Evolutionary conservation across 768 basidiomycete species (phyloP).

Genomic region (Boletus bicolor): DNA sequence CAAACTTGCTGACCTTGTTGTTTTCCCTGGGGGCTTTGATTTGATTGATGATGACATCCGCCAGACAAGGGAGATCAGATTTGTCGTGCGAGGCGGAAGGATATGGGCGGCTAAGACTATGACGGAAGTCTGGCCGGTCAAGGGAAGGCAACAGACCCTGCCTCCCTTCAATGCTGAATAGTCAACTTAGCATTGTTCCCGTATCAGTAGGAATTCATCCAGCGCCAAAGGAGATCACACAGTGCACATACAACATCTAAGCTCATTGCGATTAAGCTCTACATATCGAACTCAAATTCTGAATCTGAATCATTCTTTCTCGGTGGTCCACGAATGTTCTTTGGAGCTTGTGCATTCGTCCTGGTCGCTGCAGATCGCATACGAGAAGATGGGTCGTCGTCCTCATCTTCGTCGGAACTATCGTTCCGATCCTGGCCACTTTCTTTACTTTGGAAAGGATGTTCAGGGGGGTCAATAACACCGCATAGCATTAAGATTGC

Average conservation of each 20-base stretch:
- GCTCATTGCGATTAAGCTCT: slow-evolving; percentile 16
- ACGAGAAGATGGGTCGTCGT: slow-evolving; percentile 47
- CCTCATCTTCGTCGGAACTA: slow-evolving; percentile 45
- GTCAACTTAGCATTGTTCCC: neutral
- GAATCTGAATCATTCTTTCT: slow-evolving; percentile 72
- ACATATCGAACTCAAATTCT: slow-evolving; percentile 75
- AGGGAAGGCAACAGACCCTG: slow-evolving; percentile 49
- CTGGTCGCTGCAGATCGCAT: slow-evolving; percentile 57
- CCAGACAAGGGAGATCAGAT: slow-evolving; percentile 47
- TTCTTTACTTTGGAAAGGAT: slow-evolving; percentile 29
- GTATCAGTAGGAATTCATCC: neutral
- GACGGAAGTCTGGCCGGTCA: slow-evolving; percentile 70
- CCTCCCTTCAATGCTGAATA: slow-evolving; percentile 58
- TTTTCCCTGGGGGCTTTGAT: slow-evolving; percentile 62
- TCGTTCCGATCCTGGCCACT: slow-evolving; percentile 36
- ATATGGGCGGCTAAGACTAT: slow-evolving; percentile 66
- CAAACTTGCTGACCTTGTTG: slow-evolving; percentile 68
- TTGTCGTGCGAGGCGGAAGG: slow-evolving; percentile 65
- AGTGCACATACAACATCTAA: neutral
- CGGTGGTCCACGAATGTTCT: slow-evolving; percentile 50
- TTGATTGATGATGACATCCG: slow-evolving; percentile 52
- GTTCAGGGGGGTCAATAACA: slow-evolving; percentile 59
- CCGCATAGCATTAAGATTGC: slow-evolving; percentile 62
- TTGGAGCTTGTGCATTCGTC: slow-evolving; percentile 48
- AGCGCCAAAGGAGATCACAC: neutral